A percentile compares a stretch with the other conserved stretches of the same genome.
Conservation (phyloP, 768 basidiomycete genomes). For the Pleurotus giganteus region DNA sequence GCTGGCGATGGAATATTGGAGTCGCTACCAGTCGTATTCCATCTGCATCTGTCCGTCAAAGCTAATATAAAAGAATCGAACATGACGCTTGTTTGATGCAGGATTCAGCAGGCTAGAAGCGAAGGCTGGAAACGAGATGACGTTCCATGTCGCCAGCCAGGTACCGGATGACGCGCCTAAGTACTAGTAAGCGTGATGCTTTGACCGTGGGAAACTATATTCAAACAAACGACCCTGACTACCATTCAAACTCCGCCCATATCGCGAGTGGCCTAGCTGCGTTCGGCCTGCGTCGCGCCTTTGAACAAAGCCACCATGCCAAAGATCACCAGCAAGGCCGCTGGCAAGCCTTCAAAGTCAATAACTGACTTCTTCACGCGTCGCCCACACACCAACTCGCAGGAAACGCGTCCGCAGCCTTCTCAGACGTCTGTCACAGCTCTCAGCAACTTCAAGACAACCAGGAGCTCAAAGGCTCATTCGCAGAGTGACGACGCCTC, state of each 20-base stretch:
- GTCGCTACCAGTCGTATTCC: too few species aligned
- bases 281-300: slow-evolving; percentile 1
- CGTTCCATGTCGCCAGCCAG: too few species aligned
- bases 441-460: not conserved
- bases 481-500: not conserved
- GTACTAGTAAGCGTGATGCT: too few species aligned
- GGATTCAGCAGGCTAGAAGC: too few species aligned
- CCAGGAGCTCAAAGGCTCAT: not conserved
- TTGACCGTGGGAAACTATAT: too few species aligned
- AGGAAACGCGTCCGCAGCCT: not conserved
- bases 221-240: too few species aligned
- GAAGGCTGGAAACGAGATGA: too few species aligned
- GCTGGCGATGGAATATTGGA: too few species aligned
- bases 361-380: slow-evolving; percentile 10
- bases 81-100: too few species aligned
- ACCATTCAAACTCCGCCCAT: slow-evolving; percentile 4
- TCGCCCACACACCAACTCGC: not conserved
- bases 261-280: not conserved
- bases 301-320: slow-evolving; percentile 2
- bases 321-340: not conserved
- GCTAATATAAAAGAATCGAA: too few species aligned
- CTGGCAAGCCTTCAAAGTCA: not conserved
- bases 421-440: not conserved
- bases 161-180: too few species aligned
- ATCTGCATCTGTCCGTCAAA: too few species aligned